phyloP scores from a whole-genome alignment of 169 alveolate species.

The Fabrea salina region DNA sequence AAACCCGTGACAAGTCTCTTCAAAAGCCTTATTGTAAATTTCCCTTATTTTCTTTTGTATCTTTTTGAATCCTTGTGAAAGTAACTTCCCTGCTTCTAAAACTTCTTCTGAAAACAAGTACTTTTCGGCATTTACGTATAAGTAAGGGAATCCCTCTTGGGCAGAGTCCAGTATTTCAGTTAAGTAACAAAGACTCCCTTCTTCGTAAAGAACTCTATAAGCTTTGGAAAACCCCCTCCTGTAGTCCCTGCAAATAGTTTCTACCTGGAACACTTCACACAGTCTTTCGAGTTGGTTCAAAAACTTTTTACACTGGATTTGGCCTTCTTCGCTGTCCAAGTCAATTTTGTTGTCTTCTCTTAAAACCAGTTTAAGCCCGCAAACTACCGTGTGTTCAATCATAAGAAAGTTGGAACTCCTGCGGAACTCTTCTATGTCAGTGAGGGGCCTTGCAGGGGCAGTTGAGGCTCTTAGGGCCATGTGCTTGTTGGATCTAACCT shows the following conservation, averaged over 20 bases:
- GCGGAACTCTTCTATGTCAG: slow-evolving; percentile 74
- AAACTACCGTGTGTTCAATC: slow-evolving; percentile 63
- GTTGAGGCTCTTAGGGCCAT: slow-evolving; percentile 57
- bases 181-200: slow-evolving; percentile 65
- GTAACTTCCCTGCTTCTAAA: slow-evolving; percentile 60
- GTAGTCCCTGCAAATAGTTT: slow-evolving; percentile 51
- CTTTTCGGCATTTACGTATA: slow-evolving; percentile 81
- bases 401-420: slow-evolving; percentile 57
- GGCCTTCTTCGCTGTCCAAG: slow-evolving; percentile 70
- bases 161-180: slow-evolving; percentile 81
- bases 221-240: slow-evolving; percentile 71
- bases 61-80: slow-evolving; percentile 59
- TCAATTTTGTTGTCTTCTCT: slow-evolving; percentile 65
- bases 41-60: slow-evolving; percentile 55
- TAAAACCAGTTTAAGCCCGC: slow-evolving; percentile 52
- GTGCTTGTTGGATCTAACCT: slow-evolving; percentile 29
- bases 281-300: slow-evolving; percentile 61
- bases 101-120: slow-evolving; percentile 77
- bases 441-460: slow-evolving; percentile 77
- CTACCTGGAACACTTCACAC: slow-evolving; percentile 50
- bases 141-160: slow-evolving; percentile 71
- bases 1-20: slow-evolving; percentile 33
- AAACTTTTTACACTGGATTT: slow-evolving; percentile 57
- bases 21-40: slow-evolving; percentile 39
- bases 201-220: slow-evolving; percentile 68